Base-by-base conservation (phyloP, 768 basidiomycete species). In the Mycena belliarum region DNA sequence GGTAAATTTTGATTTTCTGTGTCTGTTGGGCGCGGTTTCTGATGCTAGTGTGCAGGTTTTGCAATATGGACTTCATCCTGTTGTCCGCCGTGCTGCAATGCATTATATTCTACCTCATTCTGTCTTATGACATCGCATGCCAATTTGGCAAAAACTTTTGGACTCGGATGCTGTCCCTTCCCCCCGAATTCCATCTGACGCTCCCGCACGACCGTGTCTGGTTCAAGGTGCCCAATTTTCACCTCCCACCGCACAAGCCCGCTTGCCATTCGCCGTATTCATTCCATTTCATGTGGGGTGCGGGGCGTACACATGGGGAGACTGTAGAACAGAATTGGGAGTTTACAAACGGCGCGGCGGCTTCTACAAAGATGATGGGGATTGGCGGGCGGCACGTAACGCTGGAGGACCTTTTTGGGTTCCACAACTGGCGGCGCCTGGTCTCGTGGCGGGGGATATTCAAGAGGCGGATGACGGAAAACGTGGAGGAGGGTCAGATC, bases 141-240 rank as follows among this genome's bases (percentile, higher is more conserved):
- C 38, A 40, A 10, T 40, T n/a, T 20, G n/a, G 38, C 9, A 40
- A 40, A n/a, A 40, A 40, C 5, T n/a, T 40, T n/a, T 40, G 38
- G 38, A 40, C n/a, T 4, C 38, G 38, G 4, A 20, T 40, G 38
- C 18, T 4, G 2, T 18, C 4, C 5, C 14, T 40, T 2, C 38
- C 38, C 14, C 4, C 16, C 4, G n/a, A n/a, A 6, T n/a, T 40
- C 5, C 37, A 37, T 20, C 4, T 40, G 7, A n/a, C 20, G 6
- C 2, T 6, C 18, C n/a, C 20, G 4, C 4, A n/a, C 12, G 4
- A 6, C 18, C 6, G 6, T 20, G 8, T 47, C 20, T 12, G 32
- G 32, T 55, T 57, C 40, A 43, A 55, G 20, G 50, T 68, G 23
- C 67, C 67, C 5, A 68, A 68, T 23, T 66, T 68, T 44, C 67